These are phyloP conservation scores for Hygrocybe punicea DNA, from an alignment of 768 basidiomycete genomes.

Conservation along the genomic window DNA sequence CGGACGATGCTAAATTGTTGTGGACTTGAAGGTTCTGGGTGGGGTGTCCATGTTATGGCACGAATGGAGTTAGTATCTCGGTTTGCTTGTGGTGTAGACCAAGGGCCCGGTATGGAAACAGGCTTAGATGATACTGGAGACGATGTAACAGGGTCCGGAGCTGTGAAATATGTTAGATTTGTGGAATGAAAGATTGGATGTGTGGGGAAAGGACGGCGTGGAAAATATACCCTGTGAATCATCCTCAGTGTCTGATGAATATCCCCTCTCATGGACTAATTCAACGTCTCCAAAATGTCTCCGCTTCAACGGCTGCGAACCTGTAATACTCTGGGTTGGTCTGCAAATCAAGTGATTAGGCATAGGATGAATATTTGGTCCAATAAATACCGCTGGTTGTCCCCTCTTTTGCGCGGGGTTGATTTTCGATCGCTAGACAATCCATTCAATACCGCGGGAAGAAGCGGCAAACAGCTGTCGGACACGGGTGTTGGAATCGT, in stretches of 20 bases:
- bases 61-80: not conserved
- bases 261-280: not conserved
- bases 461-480: too few relatives aligned
- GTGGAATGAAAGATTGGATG: not conserved
- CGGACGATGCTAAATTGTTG: not conserved
- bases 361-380: too few relatives aligned
- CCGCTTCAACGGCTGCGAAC: not conserved
- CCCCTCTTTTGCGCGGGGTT: too few relatives aligned
- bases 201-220: not conserved
- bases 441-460: too few relatives aligned
- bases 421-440: too few relatives aligned
- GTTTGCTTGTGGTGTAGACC: not conserved
- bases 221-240: conserved; percentile 14
- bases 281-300: not conserved
- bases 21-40: not conserved
- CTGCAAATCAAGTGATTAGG: too few relatives aligned
- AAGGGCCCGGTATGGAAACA: not conserved
- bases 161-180: not conserved
- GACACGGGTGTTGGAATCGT: too few relatives aligned
- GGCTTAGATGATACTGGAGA: not conserved
- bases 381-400: too few relatives aligned
- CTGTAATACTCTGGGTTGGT: too few relatives aligned
- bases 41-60: too few relatives aligned
- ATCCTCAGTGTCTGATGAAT: conserved; percentile 23
- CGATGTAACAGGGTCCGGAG: not conserved